Evolutionary conservation across 2,329 filamentous ascomycete species (phyloP).

Genomic region (Trichoderma sp.): DNA sequence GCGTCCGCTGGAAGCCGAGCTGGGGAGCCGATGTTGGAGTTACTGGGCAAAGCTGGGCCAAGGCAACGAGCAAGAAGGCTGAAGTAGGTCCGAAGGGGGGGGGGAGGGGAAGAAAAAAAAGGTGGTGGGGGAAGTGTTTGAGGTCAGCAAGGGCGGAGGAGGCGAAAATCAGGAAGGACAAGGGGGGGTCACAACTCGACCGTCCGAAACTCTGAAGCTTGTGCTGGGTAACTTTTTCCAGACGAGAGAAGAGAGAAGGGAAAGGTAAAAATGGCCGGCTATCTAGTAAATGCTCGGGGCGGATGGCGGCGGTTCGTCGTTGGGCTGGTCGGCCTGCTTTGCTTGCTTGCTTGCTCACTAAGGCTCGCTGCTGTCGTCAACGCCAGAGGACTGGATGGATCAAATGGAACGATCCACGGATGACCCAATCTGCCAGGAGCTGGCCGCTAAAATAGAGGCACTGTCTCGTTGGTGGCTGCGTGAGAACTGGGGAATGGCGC

Average conservation of each 20-base stretch:
- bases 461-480: background rate
- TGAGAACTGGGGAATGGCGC: constrained; percentile 4
- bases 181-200: constrained; percentile 29
- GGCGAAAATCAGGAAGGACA: constrained; percentile 30
- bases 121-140: constrained; percentile 28
- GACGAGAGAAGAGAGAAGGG: background rate
- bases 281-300: no score
- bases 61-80: constrained; percentile 26
- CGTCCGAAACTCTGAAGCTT: constrained; percentile 16
- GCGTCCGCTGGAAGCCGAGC: background rate
- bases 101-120: constrained; percentile 10
- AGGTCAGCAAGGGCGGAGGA: constrained; percentile 33
- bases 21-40: constrained; percentile 13
- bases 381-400: no score
- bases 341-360: no score
- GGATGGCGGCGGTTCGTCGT: background rate
- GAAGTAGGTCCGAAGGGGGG: constrained; percentile 28
- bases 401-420: constrained; percentile 5
- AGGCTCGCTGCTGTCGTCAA: background rate
- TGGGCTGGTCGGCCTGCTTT: background rate
- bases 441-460: background rate
- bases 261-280: background rate
- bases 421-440: no score
- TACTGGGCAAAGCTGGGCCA: constrained; percentile 21
- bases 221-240: constrained; percentile 13